Evolutionary conservation across 2,329 filamentous ascomycete species (phyloP).

Genomic region (Aspergillus arachidicola): DNA sequence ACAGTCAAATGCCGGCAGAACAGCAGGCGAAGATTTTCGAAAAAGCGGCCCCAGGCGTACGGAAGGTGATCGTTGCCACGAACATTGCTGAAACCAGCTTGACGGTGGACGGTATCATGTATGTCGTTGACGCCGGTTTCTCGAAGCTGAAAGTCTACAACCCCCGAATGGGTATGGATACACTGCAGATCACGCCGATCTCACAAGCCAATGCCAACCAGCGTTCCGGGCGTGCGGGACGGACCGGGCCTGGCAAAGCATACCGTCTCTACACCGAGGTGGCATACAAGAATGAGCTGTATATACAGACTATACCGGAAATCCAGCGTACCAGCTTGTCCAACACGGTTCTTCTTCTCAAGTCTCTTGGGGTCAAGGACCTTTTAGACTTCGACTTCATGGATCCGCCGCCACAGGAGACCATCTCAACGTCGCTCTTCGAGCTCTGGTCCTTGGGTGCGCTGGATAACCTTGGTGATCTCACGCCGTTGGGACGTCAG

Average conservation of each 20-base stretch:
- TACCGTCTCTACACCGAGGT: conserved; percentile 93
- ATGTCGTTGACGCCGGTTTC: conserved; percentile 93
- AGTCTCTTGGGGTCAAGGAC: conserved; percentile 91
- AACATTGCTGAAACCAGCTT: conserved; percentile 98
- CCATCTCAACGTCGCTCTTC: conserved; percentile 94
- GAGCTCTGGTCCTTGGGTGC: conserved; percentile 96
- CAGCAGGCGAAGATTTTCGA: conserved; percentile 98
- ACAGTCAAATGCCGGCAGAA: conserved; percentile 99
- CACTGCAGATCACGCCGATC: conserved; percentile 94
- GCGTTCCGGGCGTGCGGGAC: conserved; percentile 86
- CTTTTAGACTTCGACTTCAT: conserved; percentile 98
- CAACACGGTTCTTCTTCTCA: conserved; percentile 91
- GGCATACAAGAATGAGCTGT: conserved; percentile 93
- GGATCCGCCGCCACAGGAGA: conserved; percentile 97
- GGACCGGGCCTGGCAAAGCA: conserved; percentile 92
- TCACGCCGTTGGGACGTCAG: conserved; percentile 81
- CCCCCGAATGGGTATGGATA: conserved; percentile 98
- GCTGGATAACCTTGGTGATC: conserved; percentile 87
- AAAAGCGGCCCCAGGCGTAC: conserved; percentile 81
- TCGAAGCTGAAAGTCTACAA: conserved; percentile 99
- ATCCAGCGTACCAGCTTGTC: conserved; percentile 95
- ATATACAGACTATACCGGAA: conserved; percentile 94
- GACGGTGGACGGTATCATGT: conserved; percentile 99
- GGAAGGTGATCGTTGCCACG: conserved; percentile 97
- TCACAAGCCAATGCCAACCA: conserved; percentile 96